Conservation (phyloP, 352 stramenopile genomes). For the Phytophthora hibernalis region DNA sequence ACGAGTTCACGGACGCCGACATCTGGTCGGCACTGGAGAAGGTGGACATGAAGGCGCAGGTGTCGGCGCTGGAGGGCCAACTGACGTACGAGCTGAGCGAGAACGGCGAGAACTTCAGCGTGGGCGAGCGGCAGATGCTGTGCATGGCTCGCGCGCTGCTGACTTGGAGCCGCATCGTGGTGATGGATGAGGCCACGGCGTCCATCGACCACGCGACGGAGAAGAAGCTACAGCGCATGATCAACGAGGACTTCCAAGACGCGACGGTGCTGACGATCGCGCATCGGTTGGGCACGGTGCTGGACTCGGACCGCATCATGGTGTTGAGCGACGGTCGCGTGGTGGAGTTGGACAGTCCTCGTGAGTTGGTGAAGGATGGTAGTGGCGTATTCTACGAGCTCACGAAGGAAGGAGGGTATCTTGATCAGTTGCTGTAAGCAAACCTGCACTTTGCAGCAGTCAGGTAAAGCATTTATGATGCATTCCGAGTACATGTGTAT, state of each 20-base stretch:
- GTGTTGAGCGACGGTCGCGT: slow-evolving; percentile 86
- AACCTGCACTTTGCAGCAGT: too few relatives aligned
- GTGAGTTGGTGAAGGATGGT: slow-evolving; percentile 8
- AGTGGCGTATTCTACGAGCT: slow-evolving; percentile 3
- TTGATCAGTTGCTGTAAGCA: slow-evolving; percentile 22
- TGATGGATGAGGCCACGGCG: too few relatives aligned
- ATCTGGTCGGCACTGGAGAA: slow-evolving; percentile 81
- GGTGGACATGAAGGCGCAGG: slow-evolving; percentile 66
- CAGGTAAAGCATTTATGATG: too few relatives aligned
- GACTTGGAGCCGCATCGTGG: too few relatives aligned
- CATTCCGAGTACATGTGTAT: too few relatives aligned
- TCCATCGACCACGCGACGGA: slow-evolving; percentile 71
- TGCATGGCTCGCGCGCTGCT: too few relatives aligned
- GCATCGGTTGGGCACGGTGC: slow-evolving; percentile 77
- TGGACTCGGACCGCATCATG: slow-evolving; percentile 68
- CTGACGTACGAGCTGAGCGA: slow-evolving; percentile 27
- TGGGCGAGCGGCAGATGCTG: too few relatives aligned
- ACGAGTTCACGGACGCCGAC: slow-evolving; percentile 75
- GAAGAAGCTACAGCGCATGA: slow-evolving; percentile 36
- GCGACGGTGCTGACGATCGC: slow-evolving; percentile 96
- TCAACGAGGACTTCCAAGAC: too few relatives aligned
- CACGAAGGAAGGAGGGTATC: slow-evolving; percentile 28
- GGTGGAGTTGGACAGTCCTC: slow-evolving; percentile 85
- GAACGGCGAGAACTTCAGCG: slow-evolving; percentile 36
- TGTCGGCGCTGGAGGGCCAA: slow-evolving; percentile 25